These are phyloP conservation scores for Hermanozyma aechmeae DNA, from an alignment of 805 yeast species.

Conservation along the genomic window DNA sequence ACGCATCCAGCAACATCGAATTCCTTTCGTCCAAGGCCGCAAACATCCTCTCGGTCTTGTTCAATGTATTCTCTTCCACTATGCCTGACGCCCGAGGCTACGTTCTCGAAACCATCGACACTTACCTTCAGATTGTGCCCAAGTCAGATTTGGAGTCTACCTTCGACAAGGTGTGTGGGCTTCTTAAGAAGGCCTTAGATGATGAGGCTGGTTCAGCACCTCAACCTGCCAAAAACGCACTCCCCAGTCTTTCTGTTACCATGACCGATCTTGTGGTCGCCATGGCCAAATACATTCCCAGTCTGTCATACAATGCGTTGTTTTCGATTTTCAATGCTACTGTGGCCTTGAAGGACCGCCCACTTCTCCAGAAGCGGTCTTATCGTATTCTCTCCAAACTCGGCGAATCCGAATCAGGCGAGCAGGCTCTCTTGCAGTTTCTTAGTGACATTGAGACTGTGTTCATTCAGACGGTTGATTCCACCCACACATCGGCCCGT, in stretches of 20 bases:
- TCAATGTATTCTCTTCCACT: constrained; percentile 90
- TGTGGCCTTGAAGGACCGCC: constrained; percentile 42
- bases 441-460: constrained; percentile 52
- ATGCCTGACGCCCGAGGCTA: constrained; percentile 74
- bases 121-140: constrained; percentile 63
- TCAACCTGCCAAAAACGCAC: constrained; percentile 17
- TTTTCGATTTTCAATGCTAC: constrained; percentile 71
- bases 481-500: constrained; percentile 65
- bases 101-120: constrained; percentile 79
- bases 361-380: constrained; percentile 79
- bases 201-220: constrained; percentile 31
- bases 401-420: constrained; percentile 61
- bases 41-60: constrained; percentile 75
- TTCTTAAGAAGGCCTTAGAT: constrained; percentile 68
- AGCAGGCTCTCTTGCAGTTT: constrained; percentile 41
- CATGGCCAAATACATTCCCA: constrained; percentile 78
- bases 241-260: constrained; percentile 60
- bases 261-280: constrained; percentile 87
- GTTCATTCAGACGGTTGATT: constrained; percentile 46
- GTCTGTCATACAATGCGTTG: constrained; percentile 58
- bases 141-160: constrained; percentile 60
- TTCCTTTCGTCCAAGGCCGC: constrained; percentile 59
- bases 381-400: constrained; percentile 69
- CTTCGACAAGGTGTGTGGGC: constrained; percentile 77
- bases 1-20: constrained; percentile 48